Evolutionary conservation across 2,329 filamentous ascomycete species (phyloP), one percentile per base, ranked within the genome.

Genomic region (Nothopassalora personata): DNA sequence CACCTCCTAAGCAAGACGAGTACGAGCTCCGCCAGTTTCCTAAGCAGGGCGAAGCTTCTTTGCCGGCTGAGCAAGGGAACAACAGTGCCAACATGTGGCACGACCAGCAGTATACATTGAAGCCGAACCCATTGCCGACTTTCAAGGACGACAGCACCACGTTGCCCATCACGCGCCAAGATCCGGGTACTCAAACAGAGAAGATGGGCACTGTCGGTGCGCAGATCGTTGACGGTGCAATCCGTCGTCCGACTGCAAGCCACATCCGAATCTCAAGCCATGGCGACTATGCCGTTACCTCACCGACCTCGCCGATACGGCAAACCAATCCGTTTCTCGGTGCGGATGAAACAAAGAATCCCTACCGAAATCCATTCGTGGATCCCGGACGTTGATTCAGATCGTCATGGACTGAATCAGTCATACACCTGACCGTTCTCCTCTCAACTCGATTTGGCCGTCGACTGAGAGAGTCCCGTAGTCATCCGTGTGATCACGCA

Each of bases 91-190:
- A 79, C 66, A 77, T 73, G 60, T 71, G 69, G 59, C 67, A 72
- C 59, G 75, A 74, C 47, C 76, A 77, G 62, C 70, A 76, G n/a
- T 79, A 79, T 66, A 79, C 77, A 13, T 69, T 79, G 36, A 71
- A 71, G 31, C 75, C 75, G 53, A 74, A 73, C 45, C 77, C 76
- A 28, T 73, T 79, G 56, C 75, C 75, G 28, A 76, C 71, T 19
- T 75, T 76, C 60, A 73, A 74, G 46, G 67, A 73, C 53, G 60
- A 62, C 57, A 66, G 58, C 62, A 71, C 62, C 57, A 68, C 64
- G 53, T 67, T 69, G 60, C 65, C 68, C 23, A 68, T 64, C 64
- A 59, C 68, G 62, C 69, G 63, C 45, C 67, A 66, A 13, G 67
- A 67, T 27, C 71, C 70, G 57, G 58, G 59, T 28, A 63, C 67